Evolutionary conservation across 257 asterid genomes (phyloP).

Genomic region (Knoxia roxburghii): DNA sequence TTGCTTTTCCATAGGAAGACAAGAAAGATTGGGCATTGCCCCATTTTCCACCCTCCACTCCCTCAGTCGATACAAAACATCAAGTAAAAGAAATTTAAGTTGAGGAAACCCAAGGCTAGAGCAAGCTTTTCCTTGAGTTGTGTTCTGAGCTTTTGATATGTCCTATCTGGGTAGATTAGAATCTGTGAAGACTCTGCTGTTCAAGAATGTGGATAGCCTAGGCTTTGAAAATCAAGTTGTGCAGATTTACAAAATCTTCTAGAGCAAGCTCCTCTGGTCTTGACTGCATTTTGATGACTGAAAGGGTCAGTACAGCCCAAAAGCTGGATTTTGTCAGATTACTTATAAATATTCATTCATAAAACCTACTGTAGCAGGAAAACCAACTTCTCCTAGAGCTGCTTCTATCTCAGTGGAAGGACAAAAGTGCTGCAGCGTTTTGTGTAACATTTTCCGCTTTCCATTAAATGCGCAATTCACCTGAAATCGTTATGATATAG

Average conservation of each 20-base stretch:
- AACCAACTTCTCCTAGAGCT: slow-evolving; percentile 58
- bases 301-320: neutral
- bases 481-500: slow-evolving; percentile 27
- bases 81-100: too few species aligned
- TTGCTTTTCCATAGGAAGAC: too few species aligned
- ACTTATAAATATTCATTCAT: neutral
- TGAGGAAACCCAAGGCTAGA: too few species aligned
- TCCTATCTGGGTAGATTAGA: too few species aligned
- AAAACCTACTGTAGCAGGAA: slow-evolving; percentile 66
- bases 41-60: too few species aligned
- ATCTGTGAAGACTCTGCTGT: neutral
- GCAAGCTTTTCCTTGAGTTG: too few species aligned
- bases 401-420: slow-evolving; percentile 66
- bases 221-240: slow-evolving; percentile 44
- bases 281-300: slow-evolving; percentile 46
- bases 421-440: slow-evolving; percentile 79
- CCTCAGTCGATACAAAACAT: too few species aligned
- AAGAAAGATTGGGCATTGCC: too few species aligned
- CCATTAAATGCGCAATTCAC: slow-evolving; percentile 94
- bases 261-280: slow-evolving; percentile 91
- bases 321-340: neutral
- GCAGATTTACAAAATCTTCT: slow-evolving; percentile 71
- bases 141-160: too few species aligned
- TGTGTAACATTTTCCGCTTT: slow-evolving; percentile 92
- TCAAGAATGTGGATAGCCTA: slow-evolving; percentile 12